Conservation (phyloP, 1,284 basidiomycete genomes). For the Papiliotrema flavescens region DNA sequence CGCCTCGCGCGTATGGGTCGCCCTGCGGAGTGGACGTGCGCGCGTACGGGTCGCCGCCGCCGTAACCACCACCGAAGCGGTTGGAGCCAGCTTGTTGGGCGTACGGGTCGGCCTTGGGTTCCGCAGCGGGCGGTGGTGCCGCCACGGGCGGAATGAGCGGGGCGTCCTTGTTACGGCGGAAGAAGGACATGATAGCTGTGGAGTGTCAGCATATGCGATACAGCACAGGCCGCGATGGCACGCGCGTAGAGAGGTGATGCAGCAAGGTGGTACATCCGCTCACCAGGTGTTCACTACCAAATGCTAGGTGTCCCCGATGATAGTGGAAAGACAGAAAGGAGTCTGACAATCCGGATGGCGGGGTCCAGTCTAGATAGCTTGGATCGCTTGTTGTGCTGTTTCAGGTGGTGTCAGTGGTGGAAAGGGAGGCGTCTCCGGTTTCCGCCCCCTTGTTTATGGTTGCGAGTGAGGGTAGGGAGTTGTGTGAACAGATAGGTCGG, state of each 20-base stretch:
- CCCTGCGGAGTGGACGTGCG: neutral
- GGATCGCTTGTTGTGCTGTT: neutral
- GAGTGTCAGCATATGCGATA: neutral
- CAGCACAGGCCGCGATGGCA: too few relatives aligned
- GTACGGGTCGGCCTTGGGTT: constrained; percentile 43
- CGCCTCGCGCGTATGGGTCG: neutral
- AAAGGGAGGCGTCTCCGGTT: too few relatives aligned
- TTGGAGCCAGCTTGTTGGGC: constrained; percentile 13
- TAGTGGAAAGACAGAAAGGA: neutral
- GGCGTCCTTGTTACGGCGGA: constrained; percentile 64
- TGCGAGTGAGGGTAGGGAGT: too few relatives aligned
- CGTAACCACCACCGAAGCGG: constrained; percentile 12
- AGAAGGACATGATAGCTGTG: constrained; percentile 62
- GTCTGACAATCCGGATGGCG: neutral
- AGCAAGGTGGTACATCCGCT: neutral
- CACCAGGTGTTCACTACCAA: neutral
- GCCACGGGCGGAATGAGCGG: constrained; percentile 61
- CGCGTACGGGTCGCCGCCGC: constrained; percentile 50
- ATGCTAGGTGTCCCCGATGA: neutral
- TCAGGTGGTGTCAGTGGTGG: neutral
- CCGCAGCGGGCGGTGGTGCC: constrained; percentile 5
- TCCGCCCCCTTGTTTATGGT: too few relatives aligned
- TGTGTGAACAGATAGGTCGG: too few relatives aligned
- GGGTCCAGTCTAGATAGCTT: too few relatives aligned
- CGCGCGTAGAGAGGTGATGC: too few relatives aligned